Conservation (phyloP, 1,139 yeast species). For the Hemisphaericaspora xylanilytica region DNA sequence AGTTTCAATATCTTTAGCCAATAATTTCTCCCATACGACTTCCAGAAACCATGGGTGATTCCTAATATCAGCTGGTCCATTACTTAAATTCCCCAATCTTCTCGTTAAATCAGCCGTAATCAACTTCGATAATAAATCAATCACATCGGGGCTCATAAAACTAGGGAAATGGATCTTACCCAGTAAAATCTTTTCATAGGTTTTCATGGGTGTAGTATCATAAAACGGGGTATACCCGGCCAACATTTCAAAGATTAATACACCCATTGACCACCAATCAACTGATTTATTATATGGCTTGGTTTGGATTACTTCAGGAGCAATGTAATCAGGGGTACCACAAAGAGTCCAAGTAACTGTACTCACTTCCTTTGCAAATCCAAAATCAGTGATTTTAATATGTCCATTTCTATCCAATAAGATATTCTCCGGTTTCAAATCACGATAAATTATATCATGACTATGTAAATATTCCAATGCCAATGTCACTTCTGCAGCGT, state of each 20-base stretch:
- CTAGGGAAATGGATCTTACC: conserved; percentile 53
- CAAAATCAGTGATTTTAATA: conserved; percentile 59
- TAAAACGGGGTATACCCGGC: conserved; percentile 64
- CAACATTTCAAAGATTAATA: conserved; percentile 58
- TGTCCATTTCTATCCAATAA: conserved; percentile 58
- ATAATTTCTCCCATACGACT: conserved; percentile 59
- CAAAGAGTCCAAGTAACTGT: conserved; percentile 61
- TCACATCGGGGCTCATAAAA: conserved; percentile 50
- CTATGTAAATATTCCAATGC: conserved; percentile 59
- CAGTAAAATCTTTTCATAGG: conserved; percentile 56
- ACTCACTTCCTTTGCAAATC: conserved; percentile 60
- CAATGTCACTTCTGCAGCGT: conserved; percentile 59
- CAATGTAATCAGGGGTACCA: conserved; percentile 65
- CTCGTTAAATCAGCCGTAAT: conserved; percentile 56
- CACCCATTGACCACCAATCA: conserved; percentile 67
- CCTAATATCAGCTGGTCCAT: conserved; percentile 57
- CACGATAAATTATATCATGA: conserved; percentile 58
- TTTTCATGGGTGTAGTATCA: conserved; percentile 61
- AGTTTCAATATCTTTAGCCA: conserved; percentile 58
- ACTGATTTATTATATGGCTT: conserved; percentile 62
- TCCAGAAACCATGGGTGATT: conserved; percentile 59
- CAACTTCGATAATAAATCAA: conserved; percentile 48
- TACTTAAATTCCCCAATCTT: conserved; percentile 55
- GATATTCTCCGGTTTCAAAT: conserved; percentile 60
- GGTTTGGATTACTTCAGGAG: conserved; percentile 62